Evolutionary conservation across 2,329 filamentous ascomycete species (phyloP), one percentile per base, ranked within the genome.

Genomic region (Phialocephala sp.): DNA sequence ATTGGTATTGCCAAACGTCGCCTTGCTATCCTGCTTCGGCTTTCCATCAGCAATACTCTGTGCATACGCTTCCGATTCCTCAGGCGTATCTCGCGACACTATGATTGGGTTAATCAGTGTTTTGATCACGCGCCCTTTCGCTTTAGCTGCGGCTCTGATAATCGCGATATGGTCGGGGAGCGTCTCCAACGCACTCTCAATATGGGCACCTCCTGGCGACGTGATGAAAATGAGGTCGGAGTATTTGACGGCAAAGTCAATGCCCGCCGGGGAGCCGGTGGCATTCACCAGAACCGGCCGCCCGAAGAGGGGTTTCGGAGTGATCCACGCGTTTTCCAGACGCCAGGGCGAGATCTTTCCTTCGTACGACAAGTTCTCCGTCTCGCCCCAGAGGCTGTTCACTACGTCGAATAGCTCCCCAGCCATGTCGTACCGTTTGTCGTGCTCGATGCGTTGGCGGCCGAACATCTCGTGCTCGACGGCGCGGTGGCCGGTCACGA

Each of bases 401-500:
- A 71, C 69, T 4, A 73, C 70, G 50, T 71, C 66, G 47, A 73
- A 71, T 0, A 73, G 64, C 59, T 73, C 71, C 1, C 61, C 69
- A 3, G 71, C 66, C 71, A 73, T 73, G 14, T 65, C 70, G 55
- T 73, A 73, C 5, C 70, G 66, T 52, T 73, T 71, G 47, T 73
- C 71, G 45, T 73, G 71, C 62, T 72, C 71, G 55, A 73, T 73
- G n/a, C 66, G 68, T 37, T 69, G 66, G 66, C 70, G 66, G 22
- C 71, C 71, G 57, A 73, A 73, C 70, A 72, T 72, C 58, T 72
- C 67, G 59, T 73, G 70, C 56, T 71, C 71, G 36, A 72, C 60
- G 8, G 71, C 63, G 8, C 70, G 67, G 59, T 73, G 70, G 11
- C 72, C 72, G 14, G 72, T 73, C 14, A 73, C 72, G 47, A 73